Conservation (phyloP, 1,284 basidiomycete species). For the Sparassis latifolia region DNA sequence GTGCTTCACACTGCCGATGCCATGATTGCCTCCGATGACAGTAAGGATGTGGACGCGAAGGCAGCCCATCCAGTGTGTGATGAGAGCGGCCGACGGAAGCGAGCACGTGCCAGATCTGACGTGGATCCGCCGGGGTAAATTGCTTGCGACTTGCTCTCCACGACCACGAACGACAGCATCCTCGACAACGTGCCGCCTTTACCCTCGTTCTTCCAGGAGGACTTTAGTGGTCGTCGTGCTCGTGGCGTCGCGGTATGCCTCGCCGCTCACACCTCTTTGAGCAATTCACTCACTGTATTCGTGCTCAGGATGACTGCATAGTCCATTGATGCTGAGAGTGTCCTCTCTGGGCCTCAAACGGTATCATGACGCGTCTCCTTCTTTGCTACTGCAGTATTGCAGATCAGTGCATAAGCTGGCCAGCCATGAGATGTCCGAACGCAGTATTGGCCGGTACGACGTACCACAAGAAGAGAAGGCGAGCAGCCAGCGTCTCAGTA, state of each 20-base stretch:
- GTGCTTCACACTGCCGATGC: slow-evolving; percentile 33
- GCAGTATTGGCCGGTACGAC: not conserved
- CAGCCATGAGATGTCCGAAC: slow-evolving; percentile 9
- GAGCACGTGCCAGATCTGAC: no score
- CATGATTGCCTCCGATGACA: not conserved
- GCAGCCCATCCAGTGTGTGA: no score
- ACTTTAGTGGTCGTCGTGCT: slow-evolving; percentile 7
- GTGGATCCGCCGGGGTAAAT: no score
- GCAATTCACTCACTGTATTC: no score
- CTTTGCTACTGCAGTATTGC: slow-evolving; percentile 12
- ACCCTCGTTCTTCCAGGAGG: no score
- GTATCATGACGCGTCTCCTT: slow-evolving; percentile 22
- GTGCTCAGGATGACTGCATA: slow-evolving; percentile 62
- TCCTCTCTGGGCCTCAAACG: slow-evolving; percentile 60
- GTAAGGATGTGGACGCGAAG: no score
- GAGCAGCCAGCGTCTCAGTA: not conserved
- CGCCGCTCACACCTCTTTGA: not conserved
- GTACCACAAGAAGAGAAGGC: not conserved
- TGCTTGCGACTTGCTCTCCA: no score
- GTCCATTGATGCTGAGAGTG: slow-evolving; percentile 73
- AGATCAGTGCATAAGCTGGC: slow-evolving; percentile 13
- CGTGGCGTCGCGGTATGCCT: slow-evolving; percentile 42
- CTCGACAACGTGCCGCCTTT: no score
- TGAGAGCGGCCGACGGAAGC: no score
- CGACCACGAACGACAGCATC: no score